Base-by-base conservation (phyloP, 1,139 yeast species). In the Sugiyamaella castrensis region DNA sequence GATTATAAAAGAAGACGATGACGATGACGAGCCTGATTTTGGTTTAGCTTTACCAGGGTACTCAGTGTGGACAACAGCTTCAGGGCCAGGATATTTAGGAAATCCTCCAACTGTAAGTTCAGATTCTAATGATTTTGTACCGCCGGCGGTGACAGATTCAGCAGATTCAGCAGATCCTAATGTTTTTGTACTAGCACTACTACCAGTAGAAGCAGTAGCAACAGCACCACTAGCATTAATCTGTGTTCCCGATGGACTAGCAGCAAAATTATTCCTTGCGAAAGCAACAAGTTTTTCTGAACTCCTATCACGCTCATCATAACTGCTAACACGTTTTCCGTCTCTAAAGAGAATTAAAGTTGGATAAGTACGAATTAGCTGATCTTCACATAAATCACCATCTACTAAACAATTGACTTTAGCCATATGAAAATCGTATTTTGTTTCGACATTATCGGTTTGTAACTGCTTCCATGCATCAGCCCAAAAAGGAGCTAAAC, bases 401-500 rank as follows among this genome's bases (percentile, higher is more conserved):
- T 68, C 57, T 33, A 65, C 68, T 5, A 65, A 63, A 46, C 76
- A 72, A 59, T 73, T 66, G 37, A 72, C 71, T 39, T 61, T 58
- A 24, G 67, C 76, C 56, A 72, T 58, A 39, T 64, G 59, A 50
- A 72, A 58, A 41, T 58, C 62, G 32, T 46, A 39, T 13, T 51
- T 35, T 29, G 48, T 49, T 9, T 53, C 56, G 6, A 53, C 54
- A 16, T 48, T 54, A 10, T 55, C 55, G 10, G 49, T 53, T 13
- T 52, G 52, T 24, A 58, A 53, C 27, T 58, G 53, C 15, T 51
- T 51, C 39, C 62, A 62, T n/a, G 65, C 53, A 33, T 60, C 58
- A 8, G 53, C 53, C 73, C 74, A 72, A 24, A 59, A 61, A 1
- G 76, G 75, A 2, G 72, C 73, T 38, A 72, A 55, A 13, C 56